phyloP scores from a whole-genome alignment of 306 rosid species.

The Quercus glauca region DNA sequence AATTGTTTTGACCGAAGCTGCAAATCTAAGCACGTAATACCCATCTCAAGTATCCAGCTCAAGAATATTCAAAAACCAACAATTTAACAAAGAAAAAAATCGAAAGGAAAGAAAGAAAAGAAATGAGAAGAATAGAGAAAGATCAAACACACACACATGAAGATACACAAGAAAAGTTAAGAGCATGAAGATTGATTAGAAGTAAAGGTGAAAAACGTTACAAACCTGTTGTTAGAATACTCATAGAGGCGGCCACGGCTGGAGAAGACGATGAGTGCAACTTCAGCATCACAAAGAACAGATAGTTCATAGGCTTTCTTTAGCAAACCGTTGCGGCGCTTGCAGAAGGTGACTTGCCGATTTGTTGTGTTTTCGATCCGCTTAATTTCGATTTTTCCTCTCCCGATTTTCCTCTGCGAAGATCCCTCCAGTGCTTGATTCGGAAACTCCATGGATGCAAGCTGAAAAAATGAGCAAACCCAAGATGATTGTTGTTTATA shows the following conservation, averaged over 20 bases:
- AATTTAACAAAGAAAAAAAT: neutral
- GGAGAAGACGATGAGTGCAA: constrained; percentile 90
- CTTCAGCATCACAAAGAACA: constrained; percentile 90
- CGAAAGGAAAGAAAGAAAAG: neutral
- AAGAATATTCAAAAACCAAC: neutral
- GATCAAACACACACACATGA: neutral
- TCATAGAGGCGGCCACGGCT: constrained; percentile 90
- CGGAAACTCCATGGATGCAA: constrained; percentile 52
- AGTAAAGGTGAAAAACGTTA: neutral
- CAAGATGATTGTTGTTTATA: neutral
- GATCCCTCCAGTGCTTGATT: constrained; percentile 55
- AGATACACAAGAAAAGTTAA: neutral
- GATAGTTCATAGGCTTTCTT: constrained; percentile 92
- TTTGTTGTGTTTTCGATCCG: constrained; percentile 86
- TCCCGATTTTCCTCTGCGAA: constrained; percentile 73
- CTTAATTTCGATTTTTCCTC: constrained; percentile 90
- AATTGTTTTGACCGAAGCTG: neutral
- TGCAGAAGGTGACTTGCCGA: constrained; percentile 89
- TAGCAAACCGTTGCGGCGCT: constrained; percentile 80
- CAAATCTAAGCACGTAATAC: neutral
- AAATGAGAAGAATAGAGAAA: neutral
- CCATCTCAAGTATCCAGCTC: neutral
- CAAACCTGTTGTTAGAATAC: constrained; percentile 84
- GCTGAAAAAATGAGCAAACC: constrained; percentile 16
- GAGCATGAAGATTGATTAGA: neutral